phyloP scores from a whole-genome alignment of 2,329 filamentous ascomycete genomes.

The Fusarium citri region DNA sequence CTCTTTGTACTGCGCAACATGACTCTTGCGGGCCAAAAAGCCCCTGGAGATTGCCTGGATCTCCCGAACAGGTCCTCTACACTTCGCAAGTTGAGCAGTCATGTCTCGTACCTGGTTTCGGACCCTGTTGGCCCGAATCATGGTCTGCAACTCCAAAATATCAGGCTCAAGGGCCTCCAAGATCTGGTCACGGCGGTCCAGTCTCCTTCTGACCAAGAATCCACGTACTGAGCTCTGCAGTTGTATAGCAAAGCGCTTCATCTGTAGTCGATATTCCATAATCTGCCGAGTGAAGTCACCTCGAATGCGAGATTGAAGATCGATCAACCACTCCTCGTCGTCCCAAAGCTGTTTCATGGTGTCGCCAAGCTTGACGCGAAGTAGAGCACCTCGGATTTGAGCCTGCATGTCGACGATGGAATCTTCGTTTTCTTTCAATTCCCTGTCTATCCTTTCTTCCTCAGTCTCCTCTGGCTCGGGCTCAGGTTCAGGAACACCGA shows the following conservation, averaged over 20 bases:
- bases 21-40: slow-evolving; percentile 70
- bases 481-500: slow-evolving; percentile 80
- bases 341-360: slow-evolving; percentile 94
- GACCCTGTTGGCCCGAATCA: slow-evolving; percentile 77
- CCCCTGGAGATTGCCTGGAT: slow-evolving; percentile 76
- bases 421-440: slow-evolving; percentile 80
- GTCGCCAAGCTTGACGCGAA: slow-evolving; percentile 80
- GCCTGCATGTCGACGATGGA: slow-evolving; percentile 84
- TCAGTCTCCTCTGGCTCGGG: slow-evolving; percentile 88
- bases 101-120: slow-evolving; percentile 68
- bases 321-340: slow-evolving; percentile 78
- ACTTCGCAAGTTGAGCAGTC: slow-evolving; percentile 69
- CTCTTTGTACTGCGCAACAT: slow-evolving; percentile 67
- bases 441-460: slow-evolving; percentile 85
- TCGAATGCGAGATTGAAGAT: slow-evolving; percentile 87
- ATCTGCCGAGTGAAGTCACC: slow-evolving; percentile 90
- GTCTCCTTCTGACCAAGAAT: slow-evolving; percentile 74
- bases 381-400: slow-evolving; percentile 83
- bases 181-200: slow-evolving; percentile 71
- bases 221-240: slow-evolving; percentile 85
- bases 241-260: slow-evolving; percentile 81
- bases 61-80: slow-evolving; percentile 71
- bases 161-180: slow-evolving; percentile 78
- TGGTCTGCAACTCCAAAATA: slow-evolving; percentile 83
- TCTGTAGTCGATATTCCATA: slow-evolving; percentile 81